Conservation (phyloP, 129 eudicot species). For the Ambrosia trifida region DNA sequence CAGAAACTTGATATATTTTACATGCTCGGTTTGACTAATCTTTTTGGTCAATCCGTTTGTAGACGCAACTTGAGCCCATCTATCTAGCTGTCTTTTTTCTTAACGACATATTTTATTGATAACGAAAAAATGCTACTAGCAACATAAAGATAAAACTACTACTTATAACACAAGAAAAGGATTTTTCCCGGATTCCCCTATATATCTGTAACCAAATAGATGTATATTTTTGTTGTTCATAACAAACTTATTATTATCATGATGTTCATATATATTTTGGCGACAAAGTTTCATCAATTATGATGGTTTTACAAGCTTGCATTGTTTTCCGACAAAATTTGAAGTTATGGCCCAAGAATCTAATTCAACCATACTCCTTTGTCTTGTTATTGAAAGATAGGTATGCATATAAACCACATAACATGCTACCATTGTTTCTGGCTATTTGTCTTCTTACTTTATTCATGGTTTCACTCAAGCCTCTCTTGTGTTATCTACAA, state of each 20-base stretch:
- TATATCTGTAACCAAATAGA: too few species aligned
- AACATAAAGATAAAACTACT: too few species aligned
- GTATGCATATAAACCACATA: constrained; percentile 29
- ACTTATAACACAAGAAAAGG: too few species aligned
- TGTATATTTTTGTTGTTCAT: background rate
- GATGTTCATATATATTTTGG: background rate
- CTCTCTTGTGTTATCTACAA: background rate
- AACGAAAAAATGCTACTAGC: too few species aligned
- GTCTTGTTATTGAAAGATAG: constrained; percentile 21
- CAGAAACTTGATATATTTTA: too few species aligned
- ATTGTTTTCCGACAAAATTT: constrained; percentile 9
- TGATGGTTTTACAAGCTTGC: background rate
- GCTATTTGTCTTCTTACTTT: constrained; percentile 21
- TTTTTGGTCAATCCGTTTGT: background rate
- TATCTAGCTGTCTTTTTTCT: background rate
- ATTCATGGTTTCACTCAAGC: constrained; percentile 17
- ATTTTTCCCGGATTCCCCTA: too few species aligned
- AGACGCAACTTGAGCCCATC: background rate
- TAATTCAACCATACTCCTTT: constrained; percentile 25
- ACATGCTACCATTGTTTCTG: constrained; percentile 32
- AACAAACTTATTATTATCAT: background rate
- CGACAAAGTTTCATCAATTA: background rate
- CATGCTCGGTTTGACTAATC: too few species aligned
- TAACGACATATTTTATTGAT: too few species aligned
- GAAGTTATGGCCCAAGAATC: constrained; percentile 24